Evolutionary conservation across 306 rosid genomes (phyloP).

Genomic region (Acacia melanoxylon): DNA sequence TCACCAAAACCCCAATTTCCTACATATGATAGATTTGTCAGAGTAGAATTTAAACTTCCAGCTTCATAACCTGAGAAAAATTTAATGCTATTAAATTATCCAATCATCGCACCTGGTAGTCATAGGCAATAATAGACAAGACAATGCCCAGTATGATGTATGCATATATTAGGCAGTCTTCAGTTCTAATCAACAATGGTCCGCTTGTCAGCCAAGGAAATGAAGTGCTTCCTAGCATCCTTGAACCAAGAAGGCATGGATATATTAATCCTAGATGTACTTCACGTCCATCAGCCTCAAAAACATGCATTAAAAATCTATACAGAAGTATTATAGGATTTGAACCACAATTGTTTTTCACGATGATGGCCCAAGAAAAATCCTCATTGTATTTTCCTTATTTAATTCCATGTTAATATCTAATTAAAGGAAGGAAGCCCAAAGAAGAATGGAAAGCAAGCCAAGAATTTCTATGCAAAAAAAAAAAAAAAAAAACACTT

Average conservation of each 20-base stretch:
- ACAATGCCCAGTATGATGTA: conserved; percentile 60
- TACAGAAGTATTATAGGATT: neutral
- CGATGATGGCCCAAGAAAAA: conserved; percentile 11
- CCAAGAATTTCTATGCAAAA: conserved; percentile 11
- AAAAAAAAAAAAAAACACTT: conserved; percentile 15
- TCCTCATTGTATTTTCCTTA: neutral
- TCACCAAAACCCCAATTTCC: conserved; percentile 80
- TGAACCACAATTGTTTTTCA: conserved; percentile 13
- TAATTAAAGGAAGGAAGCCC: conserved; percentile 24
- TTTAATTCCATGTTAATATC: conserved; percentile 16
- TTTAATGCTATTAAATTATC: conserved; percentile 13
- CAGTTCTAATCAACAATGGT: conserved; percentile 66
- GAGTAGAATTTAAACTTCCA: conserved; percentile 26
- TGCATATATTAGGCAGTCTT: conserved; percentile 68
- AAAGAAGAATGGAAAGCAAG: conserved; percentile 18
- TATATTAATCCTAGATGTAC: conserved; percentile 78
- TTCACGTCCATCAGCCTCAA: conserved; percentile 92
- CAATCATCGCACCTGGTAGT: conserved; percentile 68
- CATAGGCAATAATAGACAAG: conserved; percentile 69
- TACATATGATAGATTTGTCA: conserved; percentile 40
- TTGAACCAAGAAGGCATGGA: conserved; percentile 79
- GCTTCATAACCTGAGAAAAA: conserved; percentile 13
- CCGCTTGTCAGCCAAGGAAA: conserved; percentile 85
- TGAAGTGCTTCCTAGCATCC: conserved; percentile 87
- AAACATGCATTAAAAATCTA: conserved; percentile 24